phyloP scores from a whole-genome alignment of 1,139 yeast genomes.

The Debaryomycetaceae sp. region DNA sequence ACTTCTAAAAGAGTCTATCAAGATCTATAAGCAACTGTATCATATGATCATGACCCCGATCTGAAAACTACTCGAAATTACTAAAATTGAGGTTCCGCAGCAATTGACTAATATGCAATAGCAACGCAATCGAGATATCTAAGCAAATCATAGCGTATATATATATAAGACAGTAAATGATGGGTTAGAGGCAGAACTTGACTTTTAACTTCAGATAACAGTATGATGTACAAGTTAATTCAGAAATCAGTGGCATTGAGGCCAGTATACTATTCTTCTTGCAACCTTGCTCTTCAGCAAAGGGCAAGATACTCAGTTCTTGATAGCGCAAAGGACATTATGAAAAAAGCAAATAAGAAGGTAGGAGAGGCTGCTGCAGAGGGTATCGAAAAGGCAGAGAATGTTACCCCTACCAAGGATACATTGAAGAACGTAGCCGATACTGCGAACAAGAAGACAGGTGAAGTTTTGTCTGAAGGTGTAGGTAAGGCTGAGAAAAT shows the following conservation, averaged over 20 bases:
- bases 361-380: slow-evolving; percentile 28
- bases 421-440: slow-evolving; percentile 19
- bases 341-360: slow-evolving; percentile 31
- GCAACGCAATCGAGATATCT: neutral
- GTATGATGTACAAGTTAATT: neutral
- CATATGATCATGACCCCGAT: neutral
- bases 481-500: slow-evolving; percentile 23
- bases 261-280: neutral
- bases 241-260: neutral
- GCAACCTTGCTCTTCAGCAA: neutral
- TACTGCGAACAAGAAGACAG: slow-evolving; percentile 25
- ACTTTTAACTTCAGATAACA: too few relatives aligned
- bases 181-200: too few relatives aligned
- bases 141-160: neutral
- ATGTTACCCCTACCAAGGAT: slow-evolving; percentile 6
- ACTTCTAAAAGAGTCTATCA: neutral
- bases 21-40: neutral
- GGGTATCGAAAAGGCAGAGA: slow-evolving; percentile 23
- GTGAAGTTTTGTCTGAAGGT: slow-evolving; percentile 34
- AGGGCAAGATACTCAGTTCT: slow-evolving; percentile 24
- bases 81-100: neutral
- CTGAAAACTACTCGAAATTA: neutral
- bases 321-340: slow-evolving; percentile 34
- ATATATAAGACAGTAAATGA: too few relatives aligned
- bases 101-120: neutral